Base-by-base conservation (phyloP, 169 alveolate genomes). In the Miamiensis avidus region DNA sequence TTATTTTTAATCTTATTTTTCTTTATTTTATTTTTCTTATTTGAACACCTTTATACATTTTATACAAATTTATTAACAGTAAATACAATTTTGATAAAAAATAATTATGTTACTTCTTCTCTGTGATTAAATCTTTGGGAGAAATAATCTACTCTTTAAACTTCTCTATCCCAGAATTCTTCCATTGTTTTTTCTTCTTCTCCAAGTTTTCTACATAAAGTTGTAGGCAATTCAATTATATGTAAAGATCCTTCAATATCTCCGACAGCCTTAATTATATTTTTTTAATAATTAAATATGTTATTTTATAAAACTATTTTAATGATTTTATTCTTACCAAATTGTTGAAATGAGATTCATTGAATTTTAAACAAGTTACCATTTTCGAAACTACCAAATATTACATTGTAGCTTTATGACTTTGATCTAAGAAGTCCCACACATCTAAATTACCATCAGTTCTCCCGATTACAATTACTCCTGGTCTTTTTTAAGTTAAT, bases 371-470 rank as follows among this genome's bases (percentile, higher is more conserved):
- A 72, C 86, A 91, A 0, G 95, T 91, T 0, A 92, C 78, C 28
- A 91, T 87, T 33, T 91, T 88, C 31, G 95, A 89, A 0, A 89
- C 91, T 31, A 92, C 91, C 11, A 89, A 82, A 78, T 89, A 87
- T 32, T 89, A 82, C 28, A 93, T 83, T 0, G 95, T 84, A 34
- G 95, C 92, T 83, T 93, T 92, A 82, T 96, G 96, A 34, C 94
- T 86, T 87, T 96, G 92, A 85, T 96, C 98, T 28, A 91, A 79
- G 78, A 96, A 92, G 88, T 96, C 98, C 98, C 98, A 96, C 27
- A 95, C 93, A 85, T 96, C 97, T 34, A 96, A 83, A 75, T 90
- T 83, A 34, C 98, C 98, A 88, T 96, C 95, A 15, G 96, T 89
- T 90, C 89, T 92, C 29, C 97, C 94, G 29, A 96, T 92, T 81